Conservation (phyloP, 208 protist species). For the Tritrichomonas musculus region DNA sequence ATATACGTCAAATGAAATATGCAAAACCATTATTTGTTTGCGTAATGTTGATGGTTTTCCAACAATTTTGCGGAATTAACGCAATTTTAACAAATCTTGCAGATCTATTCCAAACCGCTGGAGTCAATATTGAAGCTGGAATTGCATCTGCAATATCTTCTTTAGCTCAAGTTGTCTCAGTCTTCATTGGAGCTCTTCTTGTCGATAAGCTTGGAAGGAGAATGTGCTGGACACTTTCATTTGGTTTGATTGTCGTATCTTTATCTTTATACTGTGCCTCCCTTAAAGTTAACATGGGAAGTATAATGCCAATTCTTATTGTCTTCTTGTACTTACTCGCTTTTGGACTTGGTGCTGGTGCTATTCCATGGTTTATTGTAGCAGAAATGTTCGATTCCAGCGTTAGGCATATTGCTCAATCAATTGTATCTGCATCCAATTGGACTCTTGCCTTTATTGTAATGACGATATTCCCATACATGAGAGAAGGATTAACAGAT, state of each 20-base stretch:
- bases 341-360: background rate
- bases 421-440: constrained; percentile 8
- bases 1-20: background rate
- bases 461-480: background rate
- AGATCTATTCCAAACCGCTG: background rate
- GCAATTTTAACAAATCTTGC: constrained; percentile 34
- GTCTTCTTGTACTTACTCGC: constrained; percentile 11
- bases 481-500: background rate
- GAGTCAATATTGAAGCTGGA: background rate
- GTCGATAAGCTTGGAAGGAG: background rate
- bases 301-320: background rate
- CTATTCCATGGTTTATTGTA: constrained; percentile 37
- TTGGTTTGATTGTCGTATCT: background rate
- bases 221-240: background rate
- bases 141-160: background rate
- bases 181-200: background rate
- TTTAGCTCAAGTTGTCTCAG: background rate
- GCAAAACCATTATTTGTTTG: background rate
- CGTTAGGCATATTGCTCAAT: background rate
- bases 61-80: constrained; percentile 38
- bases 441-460: background rate
- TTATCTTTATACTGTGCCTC: background rate
- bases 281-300: background rate
- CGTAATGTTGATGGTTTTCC: constrained; percentile 28
- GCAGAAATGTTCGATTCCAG: background rate